phyloP scores from a whole-genome alignment of 768 basidiomycete species.

The Mycena polygramma region DNA sequence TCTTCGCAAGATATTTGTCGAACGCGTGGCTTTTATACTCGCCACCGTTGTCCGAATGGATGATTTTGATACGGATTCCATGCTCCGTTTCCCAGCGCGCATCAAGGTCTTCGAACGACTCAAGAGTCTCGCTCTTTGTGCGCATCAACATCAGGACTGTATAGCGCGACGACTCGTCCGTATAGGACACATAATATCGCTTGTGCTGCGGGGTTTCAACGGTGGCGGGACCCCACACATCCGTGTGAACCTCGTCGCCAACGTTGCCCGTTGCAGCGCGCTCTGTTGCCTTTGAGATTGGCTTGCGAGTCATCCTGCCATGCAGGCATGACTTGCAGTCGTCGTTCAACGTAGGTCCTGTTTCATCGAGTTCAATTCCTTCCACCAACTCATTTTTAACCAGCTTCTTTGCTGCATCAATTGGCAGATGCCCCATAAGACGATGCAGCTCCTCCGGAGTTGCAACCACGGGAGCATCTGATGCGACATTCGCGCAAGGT shows the following conservation, averaged over 20 bases:
- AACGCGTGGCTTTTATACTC: conserved; percentile 45
- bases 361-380: conserved; percentile 44
- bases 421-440: conserved; percentile 44
- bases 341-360: conserved; percentile 23
- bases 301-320: conserved; percentile 45
- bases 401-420: conserved; percentile 38
- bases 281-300: conserved; percentile 42
- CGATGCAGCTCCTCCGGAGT: conserved; percentile 42
- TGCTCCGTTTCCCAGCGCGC: conserved; percentile 43
- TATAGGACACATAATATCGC: conserved; percentile 51
- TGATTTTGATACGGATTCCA: conserved; percentile 41
- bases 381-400: conserved; percentile 42
- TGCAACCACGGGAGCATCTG: conserved; percentile 5
- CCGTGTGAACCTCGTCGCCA: conserved; percentile 49
- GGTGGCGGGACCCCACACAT: conserved; percentile 53
- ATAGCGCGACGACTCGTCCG: conserved; percentile 47
- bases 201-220: conserved; percentile 38
- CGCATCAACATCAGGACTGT: conserved; percentile 41
- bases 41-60: conserved; percentile 46
- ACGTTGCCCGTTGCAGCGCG: conserved; percentile 35
- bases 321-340: conserved; percentile 47
- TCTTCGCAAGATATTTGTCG: conserved; percentile 32
- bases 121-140: conserved; percentile 45
- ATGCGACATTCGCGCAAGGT: background rate
- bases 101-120: conserved; percentile 42